A percentile compares a stretch with the other conserved stretches of the same genome.
Conservation (phyloP, 1,284 basidiomycete genomes). For the Fomes fomentarius region DNA sequence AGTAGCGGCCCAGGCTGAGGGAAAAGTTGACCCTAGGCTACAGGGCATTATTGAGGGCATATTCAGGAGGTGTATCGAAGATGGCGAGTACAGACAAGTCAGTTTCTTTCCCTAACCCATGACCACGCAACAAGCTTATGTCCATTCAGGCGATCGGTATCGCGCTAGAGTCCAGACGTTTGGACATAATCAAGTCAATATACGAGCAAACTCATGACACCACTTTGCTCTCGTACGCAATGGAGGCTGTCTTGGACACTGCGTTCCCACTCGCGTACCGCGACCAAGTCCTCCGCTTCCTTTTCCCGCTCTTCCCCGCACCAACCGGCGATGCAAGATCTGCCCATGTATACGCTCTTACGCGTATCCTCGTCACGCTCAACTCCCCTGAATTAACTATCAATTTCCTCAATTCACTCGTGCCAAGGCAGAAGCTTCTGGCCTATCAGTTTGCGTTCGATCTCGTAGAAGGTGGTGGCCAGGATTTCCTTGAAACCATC, state of each 20-base stretch:
- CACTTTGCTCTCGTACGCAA: constrained; percentile 83
- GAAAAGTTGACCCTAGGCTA: constrained; percentile 77
- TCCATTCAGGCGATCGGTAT: constrained; percentile 83
- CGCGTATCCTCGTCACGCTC: constrained; percentile 87
- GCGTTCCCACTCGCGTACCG: constrained; percentile 83
- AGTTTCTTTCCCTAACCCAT: constrained; percentile 32
- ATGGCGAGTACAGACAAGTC: constrained; percentile 89
- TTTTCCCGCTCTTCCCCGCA: constrained; percentile 81
- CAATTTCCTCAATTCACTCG: constrained; percentile 69
- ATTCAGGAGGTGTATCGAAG: constrained; percentile 80
- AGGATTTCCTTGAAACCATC: constrained; percentile 86
- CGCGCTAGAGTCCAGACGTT: constrained; percentile 85
- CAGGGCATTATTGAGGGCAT: constrained; percentile 87
- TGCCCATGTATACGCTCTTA: constrained; percentile 75
- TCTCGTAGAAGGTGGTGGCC: constrained; percentile 88
- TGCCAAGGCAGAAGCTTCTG: constrained; percentile 72
- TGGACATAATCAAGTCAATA: constrained; percentile 83
- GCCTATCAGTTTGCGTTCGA: constrained; percentile 96
- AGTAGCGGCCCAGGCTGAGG: constrained; percentile 49
- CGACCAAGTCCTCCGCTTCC: constrained; percentile 82
- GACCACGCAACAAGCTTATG: neutral
- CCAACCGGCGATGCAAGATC: constrained; percentile 72
- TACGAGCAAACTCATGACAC: constrained; percentile 77
- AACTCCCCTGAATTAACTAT: constrained; percentile 78
- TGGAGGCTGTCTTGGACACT: constrained; percentile 87